These are phyloP conservation scores for Ceratocystis cacaofunesta DNA, from an alignment of 2,329 filamentous ascomycete species.

Conservation along the genomic window DNA sequence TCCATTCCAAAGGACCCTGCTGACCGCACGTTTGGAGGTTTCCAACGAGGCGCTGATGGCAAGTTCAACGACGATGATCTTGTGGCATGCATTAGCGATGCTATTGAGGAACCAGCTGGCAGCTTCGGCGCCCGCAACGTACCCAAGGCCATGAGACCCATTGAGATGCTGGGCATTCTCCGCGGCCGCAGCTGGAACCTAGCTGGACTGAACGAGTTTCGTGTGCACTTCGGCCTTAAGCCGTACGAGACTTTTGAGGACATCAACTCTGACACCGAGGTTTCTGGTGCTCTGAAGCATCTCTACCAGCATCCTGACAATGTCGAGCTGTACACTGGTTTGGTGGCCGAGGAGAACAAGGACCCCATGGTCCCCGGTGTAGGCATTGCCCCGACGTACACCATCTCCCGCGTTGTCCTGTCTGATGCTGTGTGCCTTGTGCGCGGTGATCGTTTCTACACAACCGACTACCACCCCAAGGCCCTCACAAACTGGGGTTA, in stretches of 20 bases:
- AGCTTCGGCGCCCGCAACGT: slow-evolving; percentile 61
- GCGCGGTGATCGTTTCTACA: slow-evolving; percentile 65
- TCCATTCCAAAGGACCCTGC: slow-evolving; percentile 49
- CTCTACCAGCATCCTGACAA: slow-evolving; percentile 67
- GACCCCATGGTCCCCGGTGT: slow-evolving; percentile 58
- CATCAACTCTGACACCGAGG: slow-evolving; percentile 62
- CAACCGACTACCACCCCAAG: slow-evolving; percentile 57
- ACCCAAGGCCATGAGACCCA: slow-evolving; percentile 54
- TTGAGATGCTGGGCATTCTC: slow-evolving; percentile 69
- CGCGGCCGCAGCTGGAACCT: slow-evolving; percentile 65
- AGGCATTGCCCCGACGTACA: slow-evolving; percentile 61
- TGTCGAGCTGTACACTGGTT: slow-evolving; percentile 66
- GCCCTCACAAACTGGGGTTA: slow-evolving; percentile 76
- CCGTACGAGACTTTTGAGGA: slow-evolving; percentile 66
- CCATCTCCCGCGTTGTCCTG: slow-evolving; percentile 60
- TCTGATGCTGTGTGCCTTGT: slow-evolving; percentile 69
- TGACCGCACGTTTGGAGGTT: slow-evolving; percentile 51
- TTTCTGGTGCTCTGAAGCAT: slow-evolving; percentile 49
- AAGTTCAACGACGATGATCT: slow-evolving; percentile 64
- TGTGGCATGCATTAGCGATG: slow-evolving; percentile 49
- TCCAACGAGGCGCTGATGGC: slow-evolving; percentile 50
- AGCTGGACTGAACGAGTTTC: slow-evolving; percentile 70
- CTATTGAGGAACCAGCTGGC: slow-evolving; percentile 66
- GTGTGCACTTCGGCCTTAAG: slow-evolving; percentile 65
- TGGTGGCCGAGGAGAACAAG: slow-evolving; percentile 64